A percentile compares a stretch with the other conserved stretches of the same genome.
phyloP scores from a whole-genome alignment of 2,329 filamentous ascomycete species.

The Alternaria ethzedia region DNA sequence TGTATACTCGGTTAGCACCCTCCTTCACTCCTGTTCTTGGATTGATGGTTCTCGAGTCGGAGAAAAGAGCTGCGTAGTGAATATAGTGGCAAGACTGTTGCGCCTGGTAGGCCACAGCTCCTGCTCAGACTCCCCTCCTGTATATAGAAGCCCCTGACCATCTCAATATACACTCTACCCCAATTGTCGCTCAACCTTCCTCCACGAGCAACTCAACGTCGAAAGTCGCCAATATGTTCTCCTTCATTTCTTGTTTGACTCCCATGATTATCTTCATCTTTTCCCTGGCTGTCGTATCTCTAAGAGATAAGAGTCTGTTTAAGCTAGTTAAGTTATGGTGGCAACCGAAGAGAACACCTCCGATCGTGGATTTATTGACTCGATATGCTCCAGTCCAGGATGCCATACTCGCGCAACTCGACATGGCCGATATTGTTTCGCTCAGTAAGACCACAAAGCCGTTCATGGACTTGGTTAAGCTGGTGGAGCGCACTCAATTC shows the following conservation, averaged over 20 bases:
- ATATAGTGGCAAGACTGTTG: not conserved
- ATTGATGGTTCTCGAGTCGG: not conserved
- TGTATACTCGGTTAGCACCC: not conserved
- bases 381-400: not conserved
- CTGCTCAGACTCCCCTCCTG: not conserved
- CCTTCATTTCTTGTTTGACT: not conserved
- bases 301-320: not conserved
- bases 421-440: not conserved
- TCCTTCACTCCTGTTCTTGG: not conserved
- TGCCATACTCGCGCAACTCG: not conserved
- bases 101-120: not conserved
- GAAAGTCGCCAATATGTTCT: not conserved
- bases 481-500: not conserved
- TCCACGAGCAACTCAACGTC: not conserved
- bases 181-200: not conserved
- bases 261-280: not conserved
- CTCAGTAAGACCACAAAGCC: not conserved
- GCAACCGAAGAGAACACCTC: not conserved
- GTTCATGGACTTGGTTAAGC: not conserved
- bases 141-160: not conserved
- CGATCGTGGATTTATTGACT: not conserved
- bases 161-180: not conserved
- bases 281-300: not conserved
- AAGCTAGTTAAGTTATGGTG: not conserved
- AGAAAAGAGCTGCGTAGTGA: not conserved